phyloP scores from a whole-genome alignment of 371 early-diverging fungal genomes.

The Mortierella sp. region DNA sequence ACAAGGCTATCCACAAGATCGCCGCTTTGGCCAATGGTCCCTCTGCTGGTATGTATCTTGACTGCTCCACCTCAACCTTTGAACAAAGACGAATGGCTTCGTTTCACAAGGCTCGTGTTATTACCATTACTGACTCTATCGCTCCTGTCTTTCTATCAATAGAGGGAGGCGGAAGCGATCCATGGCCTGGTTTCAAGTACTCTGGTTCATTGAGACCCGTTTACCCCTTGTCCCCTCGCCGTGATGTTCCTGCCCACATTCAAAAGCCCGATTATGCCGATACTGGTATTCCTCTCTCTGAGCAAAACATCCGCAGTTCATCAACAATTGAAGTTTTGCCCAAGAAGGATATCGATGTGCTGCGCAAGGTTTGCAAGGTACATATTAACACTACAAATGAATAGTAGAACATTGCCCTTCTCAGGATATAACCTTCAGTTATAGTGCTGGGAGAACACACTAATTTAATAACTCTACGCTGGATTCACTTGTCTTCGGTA shows the following conservation, averaged over 20 bases:
- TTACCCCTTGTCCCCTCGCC: constrained; percentile 87
- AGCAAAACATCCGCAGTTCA: constrained; percentile 72
- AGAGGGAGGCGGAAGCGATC: constrained; percentile 75
- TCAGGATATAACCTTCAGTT: too few species aligned
- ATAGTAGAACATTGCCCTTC: too few species aligned
- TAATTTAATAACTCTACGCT: too few species aligned
- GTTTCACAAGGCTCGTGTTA: too few species aligned
- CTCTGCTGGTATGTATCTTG: constrained; percentile 18
- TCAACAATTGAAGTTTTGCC: constrained; percentile 76
- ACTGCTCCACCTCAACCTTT: too few species aligned
- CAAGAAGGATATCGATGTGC: constrained; percentile 79
- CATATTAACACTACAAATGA: too few species aligned
- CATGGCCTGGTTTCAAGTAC: constrained; percentile 85
- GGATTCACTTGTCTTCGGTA: too few species aligned
- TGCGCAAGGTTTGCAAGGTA: constrained; percentile 87
- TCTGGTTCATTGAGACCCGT: constrained; percentile 87
- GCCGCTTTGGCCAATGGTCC: constrained; percentile 49
- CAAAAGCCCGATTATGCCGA: constrained; percentile 88
- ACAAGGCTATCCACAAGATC: constrained; percentile 68
- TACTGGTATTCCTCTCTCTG: constrained; percentile 77
- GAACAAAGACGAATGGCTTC: too few species aligned
- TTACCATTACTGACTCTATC: too few species aligned
- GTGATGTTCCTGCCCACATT: constrained; percentile 85
- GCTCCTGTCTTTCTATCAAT: not conserved
- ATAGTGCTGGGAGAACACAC: too few species aligned